Evolutionary conservation across 73 alveolate genomes (phyloP).

Genomic region (Paramecium primaurelia): DNA sequence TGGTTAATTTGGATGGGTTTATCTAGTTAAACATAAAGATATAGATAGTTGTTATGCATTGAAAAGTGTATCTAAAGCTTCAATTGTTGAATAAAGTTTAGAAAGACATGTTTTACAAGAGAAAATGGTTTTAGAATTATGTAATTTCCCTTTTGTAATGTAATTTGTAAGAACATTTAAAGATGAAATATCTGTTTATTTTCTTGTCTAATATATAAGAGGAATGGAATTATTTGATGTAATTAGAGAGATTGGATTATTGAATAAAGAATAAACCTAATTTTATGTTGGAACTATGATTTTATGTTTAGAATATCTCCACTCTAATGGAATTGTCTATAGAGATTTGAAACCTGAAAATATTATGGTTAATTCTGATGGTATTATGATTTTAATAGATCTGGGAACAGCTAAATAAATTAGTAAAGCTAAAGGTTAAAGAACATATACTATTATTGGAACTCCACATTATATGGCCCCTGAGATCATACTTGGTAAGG

Average conservation of each 20-base stretch:
- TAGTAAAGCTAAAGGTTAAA: slow-evolving; percentile 32
- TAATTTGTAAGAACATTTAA: slow-evolving; percentile 20
- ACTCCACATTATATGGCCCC: slow-evolving; percentile 87
- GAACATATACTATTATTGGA: slow-evolving; percentile 73
- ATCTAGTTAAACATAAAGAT: slow-evolving; percentile 51
- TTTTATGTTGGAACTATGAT: slow-evolving; percentile 45
- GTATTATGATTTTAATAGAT: slow-evolving; percentile 73
- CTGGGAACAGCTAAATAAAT: slow-evolving; percentile 74
- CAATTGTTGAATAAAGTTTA: slow-evolving; percentile 14
- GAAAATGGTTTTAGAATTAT: background rate
- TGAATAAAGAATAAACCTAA: slow-evolving; percentile 34
- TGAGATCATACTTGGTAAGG: slow-evolving; percentile 75
- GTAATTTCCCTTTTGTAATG: slow-evolving; percentile 55
- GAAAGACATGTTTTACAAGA: slow-evolving; percentile 45
- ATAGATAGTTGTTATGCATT: slow-evolving; percentile 53
- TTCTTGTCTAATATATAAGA: slow-evolving; percentile 13
- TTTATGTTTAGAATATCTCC: slow-evolving; percentile 67
- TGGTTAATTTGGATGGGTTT: slow-evolving; percentile 63
- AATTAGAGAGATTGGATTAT: slow-evolving; percentile 39
- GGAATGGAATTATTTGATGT: slow-evolving; percentile 55
- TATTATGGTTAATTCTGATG: slow-evolving; percentile 74
- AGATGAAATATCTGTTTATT: slow-evolving; percentile 25
- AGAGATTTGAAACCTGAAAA: slow-evolving; percentile 85
- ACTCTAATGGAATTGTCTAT: slow-evolving; percentile 69
- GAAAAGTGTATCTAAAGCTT: slow-evolving; percentile 56